Conservation (phyloP, 1,284 basidiomycete species). For the Apiotrichum sp. region DNA sequence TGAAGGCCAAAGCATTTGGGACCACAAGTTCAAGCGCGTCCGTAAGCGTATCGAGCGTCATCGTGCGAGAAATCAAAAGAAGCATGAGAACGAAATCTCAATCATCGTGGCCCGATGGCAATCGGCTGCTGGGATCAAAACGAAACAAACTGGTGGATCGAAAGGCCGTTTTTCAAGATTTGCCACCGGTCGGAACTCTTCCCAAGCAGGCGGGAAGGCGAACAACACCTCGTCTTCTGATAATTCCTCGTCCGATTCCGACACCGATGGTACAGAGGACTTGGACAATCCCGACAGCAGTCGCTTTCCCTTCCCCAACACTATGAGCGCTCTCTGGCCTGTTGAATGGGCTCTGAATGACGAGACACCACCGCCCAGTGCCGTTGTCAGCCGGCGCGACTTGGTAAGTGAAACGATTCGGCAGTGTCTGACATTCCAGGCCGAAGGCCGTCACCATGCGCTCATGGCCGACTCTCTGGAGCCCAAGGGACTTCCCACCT, state of each 20-base stretch:
- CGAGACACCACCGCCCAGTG: slow-evolving; percentile 46
- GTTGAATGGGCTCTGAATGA: slow-evolving; percentile 45
- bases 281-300: neutral
- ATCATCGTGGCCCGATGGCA: slow-evolving; percentile 5
- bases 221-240: too few relatives aligned
- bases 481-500: slow-evolving; percentile 25
- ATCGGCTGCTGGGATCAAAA: neutral
- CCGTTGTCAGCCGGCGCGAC: slow-evolving; percentile 43
- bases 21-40: slow-evolving; percentile 37
- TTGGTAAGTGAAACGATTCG: slow-evolving; percentile 29
- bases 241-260: too few relatives aligned
- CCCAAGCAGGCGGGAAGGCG: too few relatives aligned
- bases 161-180: neutral
- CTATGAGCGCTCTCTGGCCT: slow-evolving; percentile 16
- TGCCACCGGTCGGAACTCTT: too few relatives aligned
- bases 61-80: slow-evolving; percentile 36
- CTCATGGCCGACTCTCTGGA: slow-evolving; percentile 43
- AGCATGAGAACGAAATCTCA: slow-evolving; percentile 29
- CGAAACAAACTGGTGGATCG: too few relatives aligned
- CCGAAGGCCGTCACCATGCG: slow-evolving; percentile 40
- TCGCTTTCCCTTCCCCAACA: neutral
- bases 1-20: slow-evolving; percentile 45
- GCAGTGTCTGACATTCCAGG: slow-evolving; percentile 18
- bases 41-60: slow-evolving; percentile 35
- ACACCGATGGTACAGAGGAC: neutral